Base-by-base conservation (phyloP, 768 basidiomycete genomes). In the Sarcodon aspratus region DNA sequence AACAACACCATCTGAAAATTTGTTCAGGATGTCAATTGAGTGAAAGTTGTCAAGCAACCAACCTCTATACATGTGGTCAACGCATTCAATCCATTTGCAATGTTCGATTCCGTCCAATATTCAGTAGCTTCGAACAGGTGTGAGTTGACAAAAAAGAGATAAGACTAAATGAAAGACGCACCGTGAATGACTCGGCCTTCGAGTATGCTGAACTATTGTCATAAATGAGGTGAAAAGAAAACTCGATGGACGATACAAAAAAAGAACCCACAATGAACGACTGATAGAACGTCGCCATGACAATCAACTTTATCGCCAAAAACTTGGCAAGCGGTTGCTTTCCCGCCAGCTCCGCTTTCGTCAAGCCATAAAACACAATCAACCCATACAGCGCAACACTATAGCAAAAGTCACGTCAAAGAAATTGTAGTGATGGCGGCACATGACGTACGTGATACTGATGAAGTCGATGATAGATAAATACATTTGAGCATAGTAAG, bases 281-380 rank as follows among this genome's bases (percentile, higher is more conserved):
- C 58, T 93, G 92, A 62, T 93, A 95, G 63, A 88, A 93, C 0
- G 89, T 91, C 61, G 85, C 80, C 78, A 91, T 80, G 40, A 91
- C 85, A 44, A 90, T 85, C 32, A 87, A 66, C 63, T 94, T 94
- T 69, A 95, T 92, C 3, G 79, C 68, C 52, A 94, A 60, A 63
- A 95, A 95, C 68, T 94, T 94, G 21, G 82, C 78, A 31, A 93
- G 66, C 27, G 91, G 93, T 27, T 82, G 73, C 13, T 79, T 73
- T 33, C 82, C 87, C 48, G 58, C 66, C n/a, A 95, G 75, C 55
- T 93, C 91, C 13, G 85, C 80, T 50, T 80, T 76, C 45, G 80
- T 88, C 40, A 95, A 70, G 17, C 76, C 81, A 59, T 94, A 94
- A 64, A 93, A 91, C 11, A 91, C 55, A 10, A 94, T 58, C 7